Base-by-base conservation (phyloP, 2,329 filamentous ascomycete genomes). In the Balansia obtecta region DNA sequence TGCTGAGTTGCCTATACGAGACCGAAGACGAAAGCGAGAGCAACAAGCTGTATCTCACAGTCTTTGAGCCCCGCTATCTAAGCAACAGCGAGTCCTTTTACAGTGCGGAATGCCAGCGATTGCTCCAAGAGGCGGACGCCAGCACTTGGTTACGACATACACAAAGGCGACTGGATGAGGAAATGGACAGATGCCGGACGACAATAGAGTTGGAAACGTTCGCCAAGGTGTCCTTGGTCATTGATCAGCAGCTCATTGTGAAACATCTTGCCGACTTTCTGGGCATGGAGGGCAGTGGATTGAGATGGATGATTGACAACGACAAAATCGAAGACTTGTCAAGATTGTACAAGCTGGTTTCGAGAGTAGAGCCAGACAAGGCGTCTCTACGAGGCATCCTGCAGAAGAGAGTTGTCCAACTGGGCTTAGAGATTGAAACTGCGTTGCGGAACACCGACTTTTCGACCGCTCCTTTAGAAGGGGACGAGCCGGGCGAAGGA, bases 221-320 rank as follows among this genome's bases (percentile, higher is more conserved):
- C n/a, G 65, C 73, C 0, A 91, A 86, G 61, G 86, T 95, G 20
- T 77, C 82, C 20, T 70, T 72, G 4, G 85, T 96, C 0, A 79
- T 98, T 2, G 89, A 97, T 55, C 71, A 84, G 37, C 81, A 91
- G 63, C 71, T 98, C 48, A 90, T 98, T 46, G 72, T 75, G 41
- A 77, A 80, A 43, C 86, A 93, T 57, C 79, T 97, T 51, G 72
- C 79, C 20, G 88, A 94, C 15, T 85, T 98, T 49, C 76, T 97
- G 53, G 80, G 83, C 46, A 81, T 96, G 67, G 88, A 96, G 58
- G 79, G 79, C 6, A 95, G 85, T 54, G 93, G 93, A 0, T 76
- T 96, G 41, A 82, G 79, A 55, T 82, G 82, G 62, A 97, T 98
- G 91, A 82, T 97, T 46, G 87, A 95, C 65, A 90, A 95, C 59